Base-by-base conservation (phyloP, 2,329 filamentous ascomycete species). In the Nothophoma quercina region DNA sequence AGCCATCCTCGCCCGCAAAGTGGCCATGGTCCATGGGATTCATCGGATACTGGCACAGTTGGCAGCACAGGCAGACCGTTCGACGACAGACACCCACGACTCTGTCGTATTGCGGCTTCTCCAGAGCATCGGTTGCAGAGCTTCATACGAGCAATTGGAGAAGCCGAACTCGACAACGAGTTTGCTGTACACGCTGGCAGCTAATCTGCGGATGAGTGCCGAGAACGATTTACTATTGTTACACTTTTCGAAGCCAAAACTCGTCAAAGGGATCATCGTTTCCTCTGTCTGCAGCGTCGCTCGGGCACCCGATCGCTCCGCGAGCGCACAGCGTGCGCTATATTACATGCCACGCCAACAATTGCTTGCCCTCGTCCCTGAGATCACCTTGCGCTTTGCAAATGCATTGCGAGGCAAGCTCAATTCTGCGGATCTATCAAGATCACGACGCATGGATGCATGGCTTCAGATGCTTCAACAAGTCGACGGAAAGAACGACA, bases 381-480 rank as follows among this genome's bases (percentile, higher is more conserved):
- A 44, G 1, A 41, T 64, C 26, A 61, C 60, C 1, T 29, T 39
- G 13, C 45, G 39, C 12, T 33, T 66, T 23, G 53, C 47, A 21
- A 45, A 53, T 9, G 19, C 30, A 9, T 16, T 12, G 2, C 41
- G 21, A 33, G 19, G 42, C 21, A 16, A 12, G 13, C 22, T 16
- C 5, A 21, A 30, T 12, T 23, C 13, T 35, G n/a, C 30, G 5
- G 5, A 28, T 7, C 18, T 19, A 21, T 10, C 16, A 13, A 28
- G 13, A 6, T 33, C 32, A 30, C 15, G 22, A 5, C 32, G 39
- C 40, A 32, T 67, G 23, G 38, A 54, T 4, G 45, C 36, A 9
- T 69, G 66, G 66, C 40, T 67, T 19, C 45, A 42, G 21, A 28
- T 70, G n/a, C 55, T 67, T 10, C 52, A 63, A 22, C 26, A 25